A percentile compares a stretch with the other conserved stretches of the same genome.
Conservation (phyloP, 768 basidiomycete genomes). For the Mycena crocata region DNA sequence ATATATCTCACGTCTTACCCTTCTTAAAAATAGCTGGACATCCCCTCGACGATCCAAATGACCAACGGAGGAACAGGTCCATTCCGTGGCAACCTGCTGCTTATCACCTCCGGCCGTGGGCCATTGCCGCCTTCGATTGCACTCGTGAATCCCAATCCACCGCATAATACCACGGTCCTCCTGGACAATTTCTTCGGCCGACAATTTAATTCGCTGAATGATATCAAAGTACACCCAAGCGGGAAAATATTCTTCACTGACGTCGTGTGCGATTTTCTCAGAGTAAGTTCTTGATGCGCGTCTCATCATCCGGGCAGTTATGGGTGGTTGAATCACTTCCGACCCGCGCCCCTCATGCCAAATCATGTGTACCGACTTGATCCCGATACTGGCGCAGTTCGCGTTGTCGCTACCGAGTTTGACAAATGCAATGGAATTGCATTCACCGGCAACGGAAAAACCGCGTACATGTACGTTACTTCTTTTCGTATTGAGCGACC, state of each 20-base stretch:
- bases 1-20: neutral
- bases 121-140: conserved; percentile 43
- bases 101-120: conserved; percentile 71
- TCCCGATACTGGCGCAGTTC: conserved; percentile 70
- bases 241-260: conserved; percentile 84
- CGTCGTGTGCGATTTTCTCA: conserved; percentile 52
- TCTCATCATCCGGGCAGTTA: conserved; percentile 6
- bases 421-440: conserved; percentile 79
- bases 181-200: conserved; percentile 84
- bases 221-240: conserved; percentile 79
- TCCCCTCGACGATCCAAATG: conserved; percentile 72
- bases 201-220: conserved; percentile 81
- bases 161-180: conserved; percentile 72
- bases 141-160: conserved; percentile 66
- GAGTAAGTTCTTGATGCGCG: neutral
- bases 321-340: conserved; percentile 74
- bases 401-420: conserved; percentile 83
- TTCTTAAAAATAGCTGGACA: conserved; percentile 57
- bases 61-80: conserved; percentile 65
- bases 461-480: conserved; percentile 66
- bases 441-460: conserved; percentile 72
- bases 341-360: conserved; percentile 72
- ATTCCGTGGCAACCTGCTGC: conserved; percentile 56
- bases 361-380: conserved; percentile 85
- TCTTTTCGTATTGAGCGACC: neutral